These are phyloP conservation scores for Rhizopogon sp. DNA, from an alignment of 768 basidiomycete species.

Conservation along the genomic window DNA sequence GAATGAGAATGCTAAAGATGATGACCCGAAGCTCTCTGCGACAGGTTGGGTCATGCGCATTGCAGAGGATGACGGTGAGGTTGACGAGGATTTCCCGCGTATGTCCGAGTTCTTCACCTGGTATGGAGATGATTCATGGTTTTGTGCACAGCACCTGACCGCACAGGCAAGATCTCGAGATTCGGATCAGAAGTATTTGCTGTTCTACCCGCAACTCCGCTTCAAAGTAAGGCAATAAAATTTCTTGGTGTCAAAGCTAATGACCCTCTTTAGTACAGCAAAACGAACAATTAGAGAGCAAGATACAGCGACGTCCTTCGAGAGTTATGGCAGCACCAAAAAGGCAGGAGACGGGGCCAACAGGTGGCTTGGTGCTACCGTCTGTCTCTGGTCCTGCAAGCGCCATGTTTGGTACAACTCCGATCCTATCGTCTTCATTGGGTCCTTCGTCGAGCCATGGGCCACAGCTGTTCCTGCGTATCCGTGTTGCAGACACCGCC, in stretches of 20 bases:
- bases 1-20: conserved; percentile 58
- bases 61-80: conserved; percentile 95
- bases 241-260: not conserved
- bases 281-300: conserved; percentile 72
- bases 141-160: conserved; percentile 73
- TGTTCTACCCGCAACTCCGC: conserved; percentile 66
- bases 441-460: conserved; percentile 71
- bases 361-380: conserved; percentile 32
- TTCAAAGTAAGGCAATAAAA: conserved; percentile 52
- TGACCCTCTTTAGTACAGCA: conserved; percentile 51
- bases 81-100: conserved; percentile 99
- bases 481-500: conserved; percentile 74
- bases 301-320: conserved; percentile 81
- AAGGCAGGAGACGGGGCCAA: conserved; percentile 45
- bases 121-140: not conserved
- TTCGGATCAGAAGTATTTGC: conserved; percentile 92
- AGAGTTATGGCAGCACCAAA: conserved; percentile 53
- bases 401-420: conserved; percentile 43
- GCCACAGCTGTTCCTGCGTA: conserved; percentile 78
- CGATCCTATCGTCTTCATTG: conserved; percentile 58
- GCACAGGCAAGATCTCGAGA: conserved; percentile 78
- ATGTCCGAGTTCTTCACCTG: conserved; percentile 8
- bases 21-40: conserved; percentile 67
- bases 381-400: conserved; percentile 36
- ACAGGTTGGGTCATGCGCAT: conserved; percentile 92